Base-by-base conservation (phyloP, 179 eudicot species). In the Actinidia polygama region DNA sequence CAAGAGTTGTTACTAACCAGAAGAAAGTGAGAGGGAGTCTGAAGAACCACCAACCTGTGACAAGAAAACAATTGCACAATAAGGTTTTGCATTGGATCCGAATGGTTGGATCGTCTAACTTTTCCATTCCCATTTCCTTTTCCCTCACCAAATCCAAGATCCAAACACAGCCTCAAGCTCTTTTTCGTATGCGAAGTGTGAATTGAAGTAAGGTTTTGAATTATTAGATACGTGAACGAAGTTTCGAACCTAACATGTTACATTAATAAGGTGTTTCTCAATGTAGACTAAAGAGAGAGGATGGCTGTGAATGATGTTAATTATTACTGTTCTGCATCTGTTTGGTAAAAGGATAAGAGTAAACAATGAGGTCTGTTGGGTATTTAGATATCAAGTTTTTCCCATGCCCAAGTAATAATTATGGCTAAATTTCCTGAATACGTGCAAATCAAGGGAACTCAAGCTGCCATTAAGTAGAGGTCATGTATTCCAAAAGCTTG, bases 21-120 rank as follows among this genome's bases (percentile, higher is more conserved):
- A 86, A 53, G 74, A 67, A 81, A 84, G 59, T 9, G 83, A 67
- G 23, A 74, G 81, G 49, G 85, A 72, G 53, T 86, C 89, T 79
- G 85, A 83, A 15, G 44, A 78, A 73, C 46, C 83, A n/a, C 79
- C 30, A 84, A 81, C 89, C 85, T 86, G 26, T 46, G 78, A 73
- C 19, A 78, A 49, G 40, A 15, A 64, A 51, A 36, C 47, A 62
- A 63, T 78, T 50, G 50, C 6, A 46, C 4, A 5, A 50, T 23
- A 21, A 68, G 8, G 55, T 47, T 26, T 16, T 7, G 36, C n/a
- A n/a, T n/a, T n/a, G n/a, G n/a, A n/a, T n/a, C n/a, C n/a, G n/a
- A n/a, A n/a, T n/a, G n/a, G n/a, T n/a, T n/a, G n/a, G n/a, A n/a
- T n/a, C n/a, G n/a, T n/a, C n/a, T n/a, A n/a, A n/a, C n/a, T n/a